These are phyloP conservation scores for Protomyces pachydermus DNA, from an alignment of 1,139 yeast genomes.

Conservation along the genomic window DNA sequence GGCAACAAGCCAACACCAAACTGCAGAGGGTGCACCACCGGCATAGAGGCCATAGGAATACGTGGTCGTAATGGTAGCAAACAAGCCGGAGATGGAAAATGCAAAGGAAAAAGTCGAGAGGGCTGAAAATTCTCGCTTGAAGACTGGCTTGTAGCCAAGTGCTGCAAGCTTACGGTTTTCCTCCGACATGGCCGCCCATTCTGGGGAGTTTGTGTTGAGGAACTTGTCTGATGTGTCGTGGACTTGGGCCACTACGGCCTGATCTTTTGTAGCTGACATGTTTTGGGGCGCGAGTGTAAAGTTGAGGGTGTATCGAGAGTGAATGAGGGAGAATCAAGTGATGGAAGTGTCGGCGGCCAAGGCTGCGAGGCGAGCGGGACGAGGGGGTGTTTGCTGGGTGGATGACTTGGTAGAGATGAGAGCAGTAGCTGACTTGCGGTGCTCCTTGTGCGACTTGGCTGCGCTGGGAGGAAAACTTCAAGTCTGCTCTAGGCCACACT, in stretches of 20 bases:
- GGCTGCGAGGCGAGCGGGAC: not conserved
- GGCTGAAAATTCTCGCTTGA: conserved; percentile 61
- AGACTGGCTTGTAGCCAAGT: conserved; percentile 69
- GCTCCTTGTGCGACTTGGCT: too few species aligned
- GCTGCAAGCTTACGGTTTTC: conserved; percentile 35
- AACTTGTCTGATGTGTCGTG: not conserved
- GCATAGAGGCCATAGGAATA: conserved; percentile 36
- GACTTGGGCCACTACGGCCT: too few species aligned
- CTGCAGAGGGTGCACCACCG: conserved; percentile 28
- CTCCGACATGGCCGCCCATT: conserved; percentile 20
- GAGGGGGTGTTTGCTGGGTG: too few species aligned
- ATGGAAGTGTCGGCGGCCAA: not conserved
- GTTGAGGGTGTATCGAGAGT: not conserved
- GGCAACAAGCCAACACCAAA: conserved; percentile 29
- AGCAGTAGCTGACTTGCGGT: too few species aligned
- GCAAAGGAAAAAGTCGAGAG: conserved; percentile 52
- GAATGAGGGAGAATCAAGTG: not conserved
- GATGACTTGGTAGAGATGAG: too few species aligned
- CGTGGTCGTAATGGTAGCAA: conserved; percentile 57
- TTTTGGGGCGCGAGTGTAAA: not conserved
- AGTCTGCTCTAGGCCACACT: too few species aligned
- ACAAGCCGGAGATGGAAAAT: conserved; percentile 64
- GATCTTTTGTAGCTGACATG: too few species aligned
- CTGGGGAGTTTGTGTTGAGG: conserved; percentile 1
- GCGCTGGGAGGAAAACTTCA: too few species aligned